phyloP scores from a whole-genome alignment of 1,284 basidiomycete species.

The Naganishia sp. region DNA sequence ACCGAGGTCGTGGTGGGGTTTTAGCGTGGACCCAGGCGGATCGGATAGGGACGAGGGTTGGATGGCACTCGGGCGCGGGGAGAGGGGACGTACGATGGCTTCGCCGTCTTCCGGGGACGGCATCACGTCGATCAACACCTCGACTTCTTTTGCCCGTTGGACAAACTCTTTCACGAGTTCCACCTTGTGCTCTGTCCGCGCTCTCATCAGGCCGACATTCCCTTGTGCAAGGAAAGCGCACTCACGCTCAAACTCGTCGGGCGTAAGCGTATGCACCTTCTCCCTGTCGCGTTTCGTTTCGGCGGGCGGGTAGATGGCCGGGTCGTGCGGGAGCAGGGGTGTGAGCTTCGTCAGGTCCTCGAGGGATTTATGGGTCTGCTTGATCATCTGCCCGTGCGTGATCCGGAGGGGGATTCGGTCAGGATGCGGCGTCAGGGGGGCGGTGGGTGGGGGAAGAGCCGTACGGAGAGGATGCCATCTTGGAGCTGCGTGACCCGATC shows the following conservation, averaged over 20 bases:
- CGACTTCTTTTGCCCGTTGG: conserved; percentile 22
- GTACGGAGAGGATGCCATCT: background rate
- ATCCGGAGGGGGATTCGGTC: background rate
- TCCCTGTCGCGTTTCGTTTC: conserved; percentile 25
- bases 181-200: conserved; percentile 4
- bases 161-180: conserved; percentile 19
- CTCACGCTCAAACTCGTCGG: conserved; percentile 18
- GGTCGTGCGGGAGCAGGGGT: conserved; percentile 6
- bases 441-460: no score
- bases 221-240: background rate
- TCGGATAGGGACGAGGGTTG: no score
- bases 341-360: conserved; percentile 25
- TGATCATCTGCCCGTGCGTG: conserved; percentile 7
- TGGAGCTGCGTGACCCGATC: conserved; percentile 26
- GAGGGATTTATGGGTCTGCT: conserved; percentile 16
- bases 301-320: conserved; percentile 12
- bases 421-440: background rate
- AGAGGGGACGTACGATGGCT: background rate
- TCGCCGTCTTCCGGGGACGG: conserved; percentile 14
- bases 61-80: no score
- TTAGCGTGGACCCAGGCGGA: background rate
- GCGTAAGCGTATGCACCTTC: conserved; percentile 15
- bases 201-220: background rate
- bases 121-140: conserved; percentile 21
- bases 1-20: background rate